Percentiles rank a stretch among this genome's conserved stretches.
Conservation (phyloP, 331 rosid genomes). For the Quercus phellos region DNA sequence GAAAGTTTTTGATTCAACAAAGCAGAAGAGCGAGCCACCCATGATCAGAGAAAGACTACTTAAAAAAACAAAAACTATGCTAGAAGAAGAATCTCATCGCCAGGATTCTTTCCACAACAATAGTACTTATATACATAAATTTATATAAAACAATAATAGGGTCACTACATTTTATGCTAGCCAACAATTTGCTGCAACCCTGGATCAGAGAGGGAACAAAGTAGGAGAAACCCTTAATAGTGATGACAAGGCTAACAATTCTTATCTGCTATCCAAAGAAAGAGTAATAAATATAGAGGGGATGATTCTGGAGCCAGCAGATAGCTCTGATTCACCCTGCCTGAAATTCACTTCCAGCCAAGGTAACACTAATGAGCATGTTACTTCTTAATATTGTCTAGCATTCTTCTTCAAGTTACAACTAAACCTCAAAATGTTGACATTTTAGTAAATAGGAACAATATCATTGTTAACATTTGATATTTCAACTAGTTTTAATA, state of each 20-base stretch:
- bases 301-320: neutral
- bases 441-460: neutral
- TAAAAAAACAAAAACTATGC: no score
- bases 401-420: neutral
- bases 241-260: neutral
- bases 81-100: no score
- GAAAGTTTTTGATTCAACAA: no score
- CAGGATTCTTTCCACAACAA: no score
- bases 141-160: no score
- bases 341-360: neutral
- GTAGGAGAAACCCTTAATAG: no score
- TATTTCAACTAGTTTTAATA: neutral
- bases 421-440: neutral
- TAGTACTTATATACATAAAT: no score
- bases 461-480: neutral
- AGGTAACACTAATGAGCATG: neutral
- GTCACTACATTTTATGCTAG: no score
- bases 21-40: no score
- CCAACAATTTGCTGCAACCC: no score
- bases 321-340: neutral
- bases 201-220: no score
- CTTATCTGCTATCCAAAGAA: neutral
- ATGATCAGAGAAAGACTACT: no score
- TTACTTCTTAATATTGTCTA: neutral
- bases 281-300: neutral